Evolutionary conservation across 371 early-diverging fungal genomes (phyloP).

Genomic region (Coemansia sp.): DNA sequence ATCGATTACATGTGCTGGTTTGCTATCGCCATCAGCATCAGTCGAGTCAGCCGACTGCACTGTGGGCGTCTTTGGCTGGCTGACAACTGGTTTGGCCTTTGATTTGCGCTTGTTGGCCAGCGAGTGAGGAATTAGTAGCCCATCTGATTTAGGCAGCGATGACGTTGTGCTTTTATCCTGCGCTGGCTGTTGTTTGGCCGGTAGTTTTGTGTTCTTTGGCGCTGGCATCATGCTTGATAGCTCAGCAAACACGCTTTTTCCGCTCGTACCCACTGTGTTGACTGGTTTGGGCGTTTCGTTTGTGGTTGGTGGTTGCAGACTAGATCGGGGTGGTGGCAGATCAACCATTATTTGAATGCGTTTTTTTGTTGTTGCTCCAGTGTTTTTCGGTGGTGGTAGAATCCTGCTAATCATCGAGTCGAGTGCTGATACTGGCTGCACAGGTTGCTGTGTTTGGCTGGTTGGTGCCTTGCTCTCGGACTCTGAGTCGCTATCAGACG

Average conservation of each 20-base stretch:
- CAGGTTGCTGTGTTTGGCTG: background rate
- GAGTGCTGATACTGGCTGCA: background rate
- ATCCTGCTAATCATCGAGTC: conserved; percentile 33
- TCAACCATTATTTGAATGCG: conserved; percentile 24
- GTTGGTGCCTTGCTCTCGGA: background rate
- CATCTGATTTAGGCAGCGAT: background rate
- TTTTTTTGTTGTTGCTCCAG: background rate
- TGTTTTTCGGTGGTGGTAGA: conserved; percentile 26
- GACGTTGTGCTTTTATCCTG: background rate
- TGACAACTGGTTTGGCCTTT: background rate
- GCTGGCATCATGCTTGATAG: conserved; percentile 55
- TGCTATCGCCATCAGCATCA: background rate
- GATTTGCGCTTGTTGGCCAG: conserved; percentile 48
- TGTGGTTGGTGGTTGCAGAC: background rate
- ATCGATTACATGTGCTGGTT: background rate
- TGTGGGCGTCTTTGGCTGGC: background rate
- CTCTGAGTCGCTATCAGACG: conserved; percentile 35
- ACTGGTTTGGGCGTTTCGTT: conserved; percentile 1
- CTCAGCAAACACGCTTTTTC: conserved; percentile 26
- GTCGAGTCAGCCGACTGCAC: conserved; percentile 20
- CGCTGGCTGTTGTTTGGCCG: background rate
- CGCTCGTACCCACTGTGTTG: background rate
- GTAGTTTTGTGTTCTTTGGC: conserved; percentile 46
- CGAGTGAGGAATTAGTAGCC: conserved; percentile 44
- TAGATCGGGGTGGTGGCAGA: conserved; percentile 3